These are phyloP conservation scores for Nakaseomyces delphensis DNA, from an alignment of 1,139 yeast species.

Conservation along the genomic window DNA sequence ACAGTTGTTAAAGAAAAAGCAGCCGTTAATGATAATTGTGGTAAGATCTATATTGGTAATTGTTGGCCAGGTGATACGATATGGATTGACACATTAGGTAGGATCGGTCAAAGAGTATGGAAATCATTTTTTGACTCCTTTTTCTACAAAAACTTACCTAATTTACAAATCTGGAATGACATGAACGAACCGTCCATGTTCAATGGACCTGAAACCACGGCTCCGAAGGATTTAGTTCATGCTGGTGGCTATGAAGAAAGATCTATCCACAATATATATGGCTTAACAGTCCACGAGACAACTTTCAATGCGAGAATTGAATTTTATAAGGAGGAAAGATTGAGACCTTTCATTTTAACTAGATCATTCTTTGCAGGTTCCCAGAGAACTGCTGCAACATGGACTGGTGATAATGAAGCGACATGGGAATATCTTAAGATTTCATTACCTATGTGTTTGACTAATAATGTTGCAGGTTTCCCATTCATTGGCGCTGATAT, in stretches of 20 bases:
- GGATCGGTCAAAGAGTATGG: constrained; percentile 59
- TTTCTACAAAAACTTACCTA: constrained; percentile 38
- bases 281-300: constrained; percentile 69
- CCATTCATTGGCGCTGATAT: constrained; percentile 96
- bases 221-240: constrained; percentile 75
- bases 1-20: constrained; percentile 36
- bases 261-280: constrained; percentile 79
- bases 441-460: constrained; percentile 81
- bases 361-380: constrained; percentile 86
- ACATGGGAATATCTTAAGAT: constrained; percentile 78
- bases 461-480: constrained; percentile 75
- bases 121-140: constrained; percentile 39
- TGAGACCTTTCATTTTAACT: constrained; percentile 85
- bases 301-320: constrained; percentile 58
- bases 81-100: constrained; percentile 83
- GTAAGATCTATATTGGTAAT: constrained; percentile 62
- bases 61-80: constrained; percentile 98
- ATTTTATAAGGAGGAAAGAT: constrained; percentile 40
- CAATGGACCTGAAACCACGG: constrained; percentile 87
- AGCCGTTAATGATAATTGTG: constrained; percentile 40
- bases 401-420: constrained; percentile 97
- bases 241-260: constrained; percentile 82
- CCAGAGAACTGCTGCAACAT: constrained; percentile 83
- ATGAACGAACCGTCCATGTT: constrained; percentile 97
- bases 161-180: constrained; percentile 89